phyloP scores from a whole-genome alignment of 2,329 filamentous ascomycete genomes.

The Hypoxylon sp. region DNA sequence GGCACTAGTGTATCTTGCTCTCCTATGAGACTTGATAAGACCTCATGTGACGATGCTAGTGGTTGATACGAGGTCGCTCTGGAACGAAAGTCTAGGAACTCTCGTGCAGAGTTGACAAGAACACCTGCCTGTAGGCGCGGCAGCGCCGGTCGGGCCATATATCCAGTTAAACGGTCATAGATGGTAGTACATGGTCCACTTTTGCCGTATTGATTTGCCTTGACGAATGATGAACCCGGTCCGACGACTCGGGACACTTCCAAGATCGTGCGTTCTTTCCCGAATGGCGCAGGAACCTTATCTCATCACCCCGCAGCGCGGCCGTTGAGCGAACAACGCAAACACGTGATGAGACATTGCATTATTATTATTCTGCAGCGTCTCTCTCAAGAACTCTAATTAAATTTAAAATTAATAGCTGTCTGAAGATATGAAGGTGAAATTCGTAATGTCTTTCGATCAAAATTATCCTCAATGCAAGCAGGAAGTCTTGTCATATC shows the following conservation, averaged over 20 bases:
- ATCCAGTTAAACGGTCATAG: neutral
- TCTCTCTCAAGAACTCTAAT: neutral
- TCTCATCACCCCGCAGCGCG: slow-evolving; percentile 1
- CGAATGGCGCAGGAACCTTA: neutral
- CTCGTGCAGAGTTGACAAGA: neutral
- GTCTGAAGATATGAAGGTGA: too few species aligned
- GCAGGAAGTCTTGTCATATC: neutral
- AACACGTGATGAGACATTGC: neutral
- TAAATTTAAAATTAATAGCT: neutral
- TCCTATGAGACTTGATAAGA: neutral
- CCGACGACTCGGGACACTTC: slow-evolving; percentile 2
- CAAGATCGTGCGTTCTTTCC: neutral
- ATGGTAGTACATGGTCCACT: neutral
- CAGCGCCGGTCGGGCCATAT: neutral
- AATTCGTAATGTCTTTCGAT: neutral
- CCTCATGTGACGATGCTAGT: neutral
- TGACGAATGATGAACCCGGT: neutral
- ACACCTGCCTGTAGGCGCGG: neutral
- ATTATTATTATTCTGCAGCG: neutral
- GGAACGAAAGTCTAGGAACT: neutral
- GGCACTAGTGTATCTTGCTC: neutral
- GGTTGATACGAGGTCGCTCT: neutral
- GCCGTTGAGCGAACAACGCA: neutral
- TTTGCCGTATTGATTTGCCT: neutral
- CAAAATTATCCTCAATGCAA: neutral